A percentile compares a stretch with the other conserved stretches of the same genome.
Conservation (phyloP, 257 asterid genomes). For the Buddleja alternifolia region DNA sequence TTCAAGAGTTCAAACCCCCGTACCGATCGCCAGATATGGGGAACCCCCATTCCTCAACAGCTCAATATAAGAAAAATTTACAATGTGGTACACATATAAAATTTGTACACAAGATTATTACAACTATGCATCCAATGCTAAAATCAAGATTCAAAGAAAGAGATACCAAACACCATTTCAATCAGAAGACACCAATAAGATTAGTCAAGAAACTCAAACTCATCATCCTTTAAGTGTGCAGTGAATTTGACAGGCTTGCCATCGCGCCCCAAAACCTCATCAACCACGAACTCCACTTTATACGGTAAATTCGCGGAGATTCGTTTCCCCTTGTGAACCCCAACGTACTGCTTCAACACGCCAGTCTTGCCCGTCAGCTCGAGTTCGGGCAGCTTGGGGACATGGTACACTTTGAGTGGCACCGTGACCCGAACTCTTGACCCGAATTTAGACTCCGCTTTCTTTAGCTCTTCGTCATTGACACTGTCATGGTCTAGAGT, state of each 20-base stretch:
- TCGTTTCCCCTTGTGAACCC: constrained; percentile 63
- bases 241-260: constrained; percentile 71
- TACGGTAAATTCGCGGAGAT: constrained; percentile 89
- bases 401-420: constrained; percentile 82
- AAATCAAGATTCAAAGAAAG: constrained; percentile 25
- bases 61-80: constrained; percentile 26
- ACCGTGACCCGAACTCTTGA: constrained; percentile 68
- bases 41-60: constrained; percentile 1
- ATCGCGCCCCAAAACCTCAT: constrained; percentile 55
- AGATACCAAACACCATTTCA: constrained; percentile 1
- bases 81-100: constrained; percentile 32
- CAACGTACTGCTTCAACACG: constrained; percentile 81
- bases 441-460: constrained; percentile 41
- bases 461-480: constrained; percentile 43
- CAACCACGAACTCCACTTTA: constrained; percentile 72
- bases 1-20: background rate
- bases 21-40: background rate
- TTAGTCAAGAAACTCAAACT: constrained; percentile 90
- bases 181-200: constrained; percentile 23
- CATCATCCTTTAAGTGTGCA: constrained; percentile 89
- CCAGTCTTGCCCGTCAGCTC: constrained; percentile 69
- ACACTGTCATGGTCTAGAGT: constrained; percentile 42
- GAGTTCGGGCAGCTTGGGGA: constrained; percentile 73
- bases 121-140: constrained; percentile 23
- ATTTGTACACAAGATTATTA: constrained; percentile 34